These are phyloP conservation scores for Chlamydomonas asymmetrica DNA, from an alignment of 139 green algal genomes.

Conservation along the genomic window DNA sequence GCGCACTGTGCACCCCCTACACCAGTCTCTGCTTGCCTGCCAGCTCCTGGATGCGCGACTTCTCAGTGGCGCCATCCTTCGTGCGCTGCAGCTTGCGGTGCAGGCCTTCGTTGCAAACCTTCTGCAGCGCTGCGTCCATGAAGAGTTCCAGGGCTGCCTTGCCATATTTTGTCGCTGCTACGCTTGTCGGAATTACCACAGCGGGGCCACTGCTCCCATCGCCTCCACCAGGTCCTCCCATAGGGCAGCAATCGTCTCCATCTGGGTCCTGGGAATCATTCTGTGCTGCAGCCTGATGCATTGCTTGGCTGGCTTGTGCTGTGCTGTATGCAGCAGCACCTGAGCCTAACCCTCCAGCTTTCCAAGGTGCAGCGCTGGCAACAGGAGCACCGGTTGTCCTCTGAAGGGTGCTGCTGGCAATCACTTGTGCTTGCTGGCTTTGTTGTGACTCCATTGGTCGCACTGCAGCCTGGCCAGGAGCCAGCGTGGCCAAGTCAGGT, in stretches of 20 bases:
- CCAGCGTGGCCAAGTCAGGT: too few relatives aligned
- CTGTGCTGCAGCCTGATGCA: background rate
- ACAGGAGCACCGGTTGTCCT: background rate
- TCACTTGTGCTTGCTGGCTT: background rate
- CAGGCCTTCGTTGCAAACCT: slow-evolving; percentile 63
- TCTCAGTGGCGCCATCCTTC: slow-evolving; percentile 77
- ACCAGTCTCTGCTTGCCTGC: slow-evolving; percentile 45
- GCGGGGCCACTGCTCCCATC: background rate
- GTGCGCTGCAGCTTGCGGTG: slow-evolving; percentile 75
- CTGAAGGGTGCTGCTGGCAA: background rate
- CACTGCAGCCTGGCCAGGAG: background rate
- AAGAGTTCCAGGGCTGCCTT: slow-evolving; percentile 61
- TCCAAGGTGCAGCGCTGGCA: background rate
- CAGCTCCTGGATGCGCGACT: slow-evolving; percentile 79
- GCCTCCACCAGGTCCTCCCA: background rate
- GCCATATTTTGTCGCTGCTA: slow-evolving; percentile 12
- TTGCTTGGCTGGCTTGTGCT: background rate
- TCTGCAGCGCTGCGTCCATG: slow-evolving; percentile 56
- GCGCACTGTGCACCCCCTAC: too few relatives aligned
- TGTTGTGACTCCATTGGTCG: background rate
- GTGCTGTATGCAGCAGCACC: background rate
- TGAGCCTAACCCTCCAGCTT: background rate
- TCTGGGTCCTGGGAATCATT: background rate
- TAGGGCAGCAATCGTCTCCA: slow-evolving; percentile 4
- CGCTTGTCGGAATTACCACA: slow-evolving; percentile 3